Evolutionary conservation across 441 rosid species (phyloP).

Genomic region (Monsonia emarginata): DNA sequence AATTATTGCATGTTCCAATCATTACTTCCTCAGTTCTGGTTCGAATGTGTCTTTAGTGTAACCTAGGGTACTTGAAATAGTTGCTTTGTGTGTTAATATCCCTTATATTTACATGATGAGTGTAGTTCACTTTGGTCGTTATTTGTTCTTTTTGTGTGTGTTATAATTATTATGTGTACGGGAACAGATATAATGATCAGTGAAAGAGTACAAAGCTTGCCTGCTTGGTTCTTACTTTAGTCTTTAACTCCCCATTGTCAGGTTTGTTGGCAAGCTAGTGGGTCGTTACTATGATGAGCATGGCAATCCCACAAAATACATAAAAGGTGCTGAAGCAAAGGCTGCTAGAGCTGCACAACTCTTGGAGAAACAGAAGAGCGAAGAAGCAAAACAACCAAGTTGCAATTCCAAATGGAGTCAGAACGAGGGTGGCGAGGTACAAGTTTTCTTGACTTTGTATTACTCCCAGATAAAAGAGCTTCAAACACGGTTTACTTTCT

Average conservation of each 20-base stretch:
- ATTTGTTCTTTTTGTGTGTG: background rate
- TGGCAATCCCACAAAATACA: slow-evolving; percentile 69
- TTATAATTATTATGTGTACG: background rate
- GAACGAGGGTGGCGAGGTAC: slow-evolving; percentile 84
- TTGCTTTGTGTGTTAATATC: no score
- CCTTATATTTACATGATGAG: background rate
- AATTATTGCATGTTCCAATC: no score
- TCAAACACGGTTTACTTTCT: background rate
- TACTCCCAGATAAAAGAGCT: background rate
- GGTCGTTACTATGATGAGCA: slow-evolving; percentile 66
- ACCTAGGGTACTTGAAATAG: no score
- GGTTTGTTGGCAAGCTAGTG: slow-evolving; percentile 70
- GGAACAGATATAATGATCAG: background rate
- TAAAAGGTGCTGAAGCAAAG: slow-evolving; percentile 85
- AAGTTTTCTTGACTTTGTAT: background rate
- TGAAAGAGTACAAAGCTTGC: background rate
- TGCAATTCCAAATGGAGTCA: slow-evolving; percentile 96
- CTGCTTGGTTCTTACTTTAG: slow-evolving; percentile 3
- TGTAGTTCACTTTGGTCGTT: background rate
- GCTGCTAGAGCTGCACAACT: slow-evolving; percentile 84
- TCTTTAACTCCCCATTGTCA: slow-evolving; percentile 20
- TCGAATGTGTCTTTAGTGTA: background rate
- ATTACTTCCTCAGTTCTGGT: no score
- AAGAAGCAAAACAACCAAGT: slow-evolving; percentile 74
- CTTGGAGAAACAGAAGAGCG: slow-evolving; percentile 69